Evolutionary conservation across 2,329 filamentous ascomycete species (phyloP), one percentile per base, ranked within the genome.

Genomic region (Ceratocystis destructans): DNA sequence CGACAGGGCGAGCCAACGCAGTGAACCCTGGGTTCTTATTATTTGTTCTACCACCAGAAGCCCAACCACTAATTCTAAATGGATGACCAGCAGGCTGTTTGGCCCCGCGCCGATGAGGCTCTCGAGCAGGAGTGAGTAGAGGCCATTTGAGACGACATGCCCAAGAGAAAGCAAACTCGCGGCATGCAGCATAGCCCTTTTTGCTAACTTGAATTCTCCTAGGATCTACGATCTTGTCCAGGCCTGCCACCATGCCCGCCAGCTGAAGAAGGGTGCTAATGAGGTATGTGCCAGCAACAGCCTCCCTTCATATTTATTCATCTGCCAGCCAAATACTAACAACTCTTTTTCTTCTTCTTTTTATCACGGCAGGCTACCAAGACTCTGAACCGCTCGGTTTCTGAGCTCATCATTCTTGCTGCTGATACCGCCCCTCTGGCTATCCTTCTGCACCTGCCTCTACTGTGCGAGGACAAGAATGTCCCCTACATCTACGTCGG

Each of bases 251-350:
- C 79, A 88, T 78, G 81, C 83, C 73, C 82, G 86, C 64, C 89
- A 94, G 81, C 78, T 92, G 71, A 94, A 94, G 82, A 95, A 94
- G 82, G 89, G 90, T 69, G 89, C 89, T 75, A 93, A 92, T 82
- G 88, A 90, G 76, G 80, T 78, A 62, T 55, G 65, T 41, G 37
- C 37, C 37, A 15, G 37, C n/a, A 6, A 10, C 20, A 8, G 10
- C 20, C 33, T 12, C 41, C 6, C 31, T 5, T n/a, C 5, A 37
- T 15, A 64, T 33, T 12, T 10, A 50, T 15, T 10, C 45, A 64
- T 8, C 61, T 61, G 50, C 68, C 67, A 65, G 65, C 70, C 10
- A 28, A 45, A 25, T 28, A 17, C 22, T 33, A 44, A 2, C 28
- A 20, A 12, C 28, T 28, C n/a, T 20, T 28, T 28, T 20, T 28